Conservation (phyloP, 1,284 basidiomycete species). For the Papiliotrema fonsecae region DNA sequence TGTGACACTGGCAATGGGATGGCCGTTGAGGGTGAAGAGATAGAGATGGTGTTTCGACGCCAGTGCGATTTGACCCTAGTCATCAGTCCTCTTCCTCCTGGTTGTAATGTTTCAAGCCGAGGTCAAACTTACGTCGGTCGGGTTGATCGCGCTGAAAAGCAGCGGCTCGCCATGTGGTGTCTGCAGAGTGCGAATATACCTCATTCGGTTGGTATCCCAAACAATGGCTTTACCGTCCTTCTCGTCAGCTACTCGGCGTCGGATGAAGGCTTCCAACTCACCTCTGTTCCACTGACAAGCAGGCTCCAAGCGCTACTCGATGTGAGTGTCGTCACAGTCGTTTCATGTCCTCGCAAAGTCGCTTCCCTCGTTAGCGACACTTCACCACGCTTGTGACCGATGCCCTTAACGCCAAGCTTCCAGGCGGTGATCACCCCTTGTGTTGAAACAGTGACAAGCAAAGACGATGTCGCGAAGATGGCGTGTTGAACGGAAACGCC, state of each 20-base stretch:
- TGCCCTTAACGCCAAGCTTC: slow-evolving; percentile 52
- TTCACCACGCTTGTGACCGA: slow-evolving; percentile 30
- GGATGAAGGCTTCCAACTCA: slow-evolving; percentile 12
- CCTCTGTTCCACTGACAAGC: slow-evolving; percentile 71
- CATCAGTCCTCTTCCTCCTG: background rate
- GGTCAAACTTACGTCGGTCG: slow-evolving; percentile 63
- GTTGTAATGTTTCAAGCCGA: no score
- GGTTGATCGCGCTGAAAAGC: slow-evolving; percentile 70
- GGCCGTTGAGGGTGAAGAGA: slow-evolving; percentile 47
- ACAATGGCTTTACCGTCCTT: slow-evolving; percentile 73
- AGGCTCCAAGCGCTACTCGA: slow-evolving; percentile 79
- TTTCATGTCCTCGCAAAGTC: slow-evolving; percentile 71
- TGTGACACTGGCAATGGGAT: slow-evolving; percentile 37
- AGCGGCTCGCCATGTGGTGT: slow-evolving; percentile 59
- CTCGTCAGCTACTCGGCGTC: background rate
- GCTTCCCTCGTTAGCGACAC: slow-evolving; percentile 56
- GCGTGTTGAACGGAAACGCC: slow-evolving; percentile 68
- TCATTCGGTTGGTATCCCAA: slow-evolving; percentile 84
- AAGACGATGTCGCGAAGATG: slow-evolving; percentile 65
- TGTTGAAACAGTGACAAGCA: slow-evolving; percentile 68
- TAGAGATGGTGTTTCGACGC: slow-evolving; percentile 36
- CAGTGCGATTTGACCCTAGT: slow-evolving; percentile 43
- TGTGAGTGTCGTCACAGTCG: slow-evolving; percentile 62
- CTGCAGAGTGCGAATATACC: slow-evolving; percentile 70
- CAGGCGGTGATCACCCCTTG: slow-evolving; percentile 75